Base-by-base conservation (phyloP, 495 filamentous ascomycete species). In the Parachaetomium inaequale region DNA sequence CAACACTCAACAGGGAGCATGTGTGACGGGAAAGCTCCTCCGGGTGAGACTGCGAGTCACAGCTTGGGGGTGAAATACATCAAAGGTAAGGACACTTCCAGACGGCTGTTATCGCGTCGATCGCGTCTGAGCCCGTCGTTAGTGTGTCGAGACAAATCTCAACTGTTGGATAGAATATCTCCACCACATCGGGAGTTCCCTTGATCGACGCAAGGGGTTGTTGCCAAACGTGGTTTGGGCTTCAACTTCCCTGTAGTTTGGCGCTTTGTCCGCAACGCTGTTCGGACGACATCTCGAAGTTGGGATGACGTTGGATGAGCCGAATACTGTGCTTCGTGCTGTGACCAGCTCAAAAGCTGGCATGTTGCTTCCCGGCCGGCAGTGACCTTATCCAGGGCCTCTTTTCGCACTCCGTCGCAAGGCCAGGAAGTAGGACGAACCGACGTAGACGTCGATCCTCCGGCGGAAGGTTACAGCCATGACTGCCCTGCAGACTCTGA, bases 191-290 rank as follows among this genome's bases (percentile, higher is more conserved):
- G 23, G 25, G 55, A 46, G 28, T 32, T 11, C n/a, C 55, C 45
- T n/a, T 58, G 55, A 58, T 58, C 55, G 55, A 32, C 55, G n/a
- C 42, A 46, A 47, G 40, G 42, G 45, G 21, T 49, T 26, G 45
- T 28, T 55, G 34, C 11, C 7, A 46, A 23, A 49, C 14, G 23
- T 15, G 45, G 45, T 49, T 26, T 0, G 11, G 23, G 29, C 19
- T 26, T 42, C 21, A 4, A 15, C 34, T 15, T 36, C 52, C 52
- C 19, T 55, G 52, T 54, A 17, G 7, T 4, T 32, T n/a, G 5
- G 49, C 8, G 29, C 14, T 52, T 32, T 32, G 50, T 40, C 19
- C 7, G 1, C 31, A 23, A 34, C 28, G 31, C 12, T 34, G 29
- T 53, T 53, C 31, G 19, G 51, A 53, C 31, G 51, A 53, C 45